A percentile compares a stretch with the other conserved stretches of the same genome.
phyloP scores from a whole-genome alignment of 768 basidiomycete species.

The Suillus placidus region DNA sequence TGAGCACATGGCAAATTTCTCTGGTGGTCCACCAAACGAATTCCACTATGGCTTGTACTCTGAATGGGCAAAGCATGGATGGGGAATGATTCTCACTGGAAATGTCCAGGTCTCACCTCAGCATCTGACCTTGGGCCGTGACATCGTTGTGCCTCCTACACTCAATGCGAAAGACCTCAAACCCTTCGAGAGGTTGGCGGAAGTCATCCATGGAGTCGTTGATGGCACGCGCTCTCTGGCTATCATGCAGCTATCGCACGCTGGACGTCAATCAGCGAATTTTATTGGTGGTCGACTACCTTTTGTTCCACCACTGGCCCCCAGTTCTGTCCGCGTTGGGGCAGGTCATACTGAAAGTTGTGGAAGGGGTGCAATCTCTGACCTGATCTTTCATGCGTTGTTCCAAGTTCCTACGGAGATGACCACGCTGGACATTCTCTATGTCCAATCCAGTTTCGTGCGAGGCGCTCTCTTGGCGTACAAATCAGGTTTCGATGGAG shows the following conservation, averaged over 20 bases:
- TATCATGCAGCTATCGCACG: conserved; percentile 84
- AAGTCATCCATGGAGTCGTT: conserved; percentile 47
- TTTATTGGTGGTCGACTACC: conserved; percentile 67
- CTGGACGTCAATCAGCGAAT: conserved; percentile 81
- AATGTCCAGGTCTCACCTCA: conserved; percentile 69
- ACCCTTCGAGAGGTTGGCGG: conserved; percentile 55
- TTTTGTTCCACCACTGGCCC: conserved; percentile 65
- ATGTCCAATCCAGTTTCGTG: conserved; percentile 64
- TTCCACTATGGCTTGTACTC: conserved; percentile 68
- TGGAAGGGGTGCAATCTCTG: conserved; percentile 13
- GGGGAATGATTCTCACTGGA: conserved; percentile 91
- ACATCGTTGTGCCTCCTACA: conserved; percentile 58
- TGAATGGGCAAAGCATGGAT: conserved; percentile 72
- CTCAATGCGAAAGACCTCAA: conserved; percentile 45
- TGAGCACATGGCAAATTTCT: conserved; percentile 70
- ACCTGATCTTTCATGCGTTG: conserved; percentile 40
- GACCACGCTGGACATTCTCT: conserved; percentile 59
- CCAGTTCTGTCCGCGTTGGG: conserved; percentile 63
- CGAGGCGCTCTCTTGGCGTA: conserved; percentile 66
- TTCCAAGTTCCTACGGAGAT: conserved; percentile 70
- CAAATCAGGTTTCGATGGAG: conserved; percentile 79
- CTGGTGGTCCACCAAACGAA: conserved; percentile 73
- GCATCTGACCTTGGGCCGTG: conserved; percentile 74
- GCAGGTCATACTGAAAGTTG: conserved; percentile 17
- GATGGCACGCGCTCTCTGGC: conserved; percentile 40